Conservation (phyloP, 345 rosid species). For the Euphorbia lathyris region DNA sequence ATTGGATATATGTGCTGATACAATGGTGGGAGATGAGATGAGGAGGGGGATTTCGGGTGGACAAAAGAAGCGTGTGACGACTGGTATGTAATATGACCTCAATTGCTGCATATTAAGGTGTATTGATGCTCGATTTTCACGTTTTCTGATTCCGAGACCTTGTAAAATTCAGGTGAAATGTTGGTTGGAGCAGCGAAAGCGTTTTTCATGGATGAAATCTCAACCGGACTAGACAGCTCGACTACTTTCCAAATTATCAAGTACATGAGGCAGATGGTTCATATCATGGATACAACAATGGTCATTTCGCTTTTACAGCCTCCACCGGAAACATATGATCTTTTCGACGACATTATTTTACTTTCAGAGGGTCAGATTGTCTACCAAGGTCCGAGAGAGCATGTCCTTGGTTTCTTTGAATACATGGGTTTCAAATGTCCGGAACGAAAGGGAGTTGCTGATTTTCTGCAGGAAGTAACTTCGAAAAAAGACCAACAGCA, state of each 20-base stretch:
- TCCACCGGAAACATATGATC: conserved; percentile 55
- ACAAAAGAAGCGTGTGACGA: conserved; percentile 45
- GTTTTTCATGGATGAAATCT: conserved; percentile 55
- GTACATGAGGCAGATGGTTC: conserved; percentile 47
- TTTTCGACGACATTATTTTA: conserved; percentile 68
- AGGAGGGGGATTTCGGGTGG: conserved; percentile 52
- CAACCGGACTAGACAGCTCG: conserved; percentile 52
- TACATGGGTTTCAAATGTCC: conserved; percentile 74
- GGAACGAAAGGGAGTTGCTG: conserved; percentile 68
- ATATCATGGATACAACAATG: conserved; percentile 40
- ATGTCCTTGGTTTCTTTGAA: conserved; percentile 63
- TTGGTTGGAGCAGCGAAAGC: conserved; percentile 42
- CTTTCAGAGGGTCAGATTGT: conserved; percentile 66
- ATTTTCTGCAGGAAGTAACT: conserved; percentile 73
- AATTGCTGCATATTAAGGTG: not conserved
- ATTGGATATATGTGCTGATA: conserved; percentile 43
- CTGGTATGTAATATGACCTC: conserved; percentile 20
- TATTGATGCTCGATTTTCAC: not conserved
- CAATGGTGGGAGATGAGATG: conserved; percentile 46
- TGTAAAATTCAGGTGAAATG: conserved; percentile 34
- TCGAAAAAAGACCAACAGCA: conserved; percentile 77
- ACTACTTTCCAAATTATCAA: conserved; percentile 46
- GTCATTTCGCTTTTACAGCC: conserved; percentile 51
- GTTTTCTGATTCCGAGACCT: not conserved
- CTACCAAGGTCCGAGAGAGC: conserved; percentile 68